Base-by-base conservation (phyloP, 1,139 yeast genomes). In the Candida sp. region DNA sequence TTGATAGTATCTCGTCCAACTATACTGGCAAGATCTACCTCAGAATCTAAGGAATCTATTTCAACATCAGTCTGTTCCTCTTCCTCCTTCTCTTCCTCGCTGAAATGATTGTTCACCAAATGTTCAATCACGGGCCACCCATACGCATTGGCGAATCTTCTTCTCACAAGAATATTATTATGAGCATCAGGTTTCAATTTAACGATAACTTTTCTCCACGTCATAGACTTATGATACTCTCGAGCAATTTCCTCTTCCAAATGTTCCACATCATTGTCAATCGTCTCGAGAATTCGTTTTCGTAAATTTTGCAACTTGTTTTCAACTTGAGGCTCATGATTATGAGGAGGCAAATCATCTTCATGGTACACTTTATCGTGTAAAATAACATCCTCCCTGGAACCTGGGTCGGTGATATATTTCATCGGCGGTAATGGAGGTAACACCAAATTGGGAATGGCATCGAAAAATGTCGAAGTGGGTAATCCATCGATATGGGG, bases 81-180 rank as follows among this genome's bases (percentile, higher is more conserved):
- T 7, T 5, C 35, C 29, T 48, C 50, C 5, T 39, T 38, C 12
- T 47, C 47, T 15, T 38, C 41, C 9, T 52, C 54, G 2, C 48
- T 53, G 46, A 66, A 66, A 53, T 66, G 72, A 36, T 55, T 55
- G 8, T 56, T 51, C 22, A 86, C 87, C 49, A 93, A 56, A 63
- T 93, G 97, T 42, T 86, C 87, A 32, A 93, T 75, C 0, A 90
- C 97, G 0, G 88, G 90, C 97, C 98, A 91, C 1, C 99, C 99
- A 64, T 86, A 90, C 0, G 97, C 96, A 67, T 93, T 93, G 8
- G 96, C 84, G 69, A 88, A 93, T 48, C 91, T 68, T 54, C 99
- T 73, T 49, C 99, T 70, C 1, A 93, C 99, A 30, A 88, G 75
- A 40, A 93, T 91, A 56, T 91, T 95, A 58, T 93, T 93, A 58